Base-by-base conservation (phyloP, 2,329 filamentous ascomycete genomes). In the Fusarium sp. region DNA sequence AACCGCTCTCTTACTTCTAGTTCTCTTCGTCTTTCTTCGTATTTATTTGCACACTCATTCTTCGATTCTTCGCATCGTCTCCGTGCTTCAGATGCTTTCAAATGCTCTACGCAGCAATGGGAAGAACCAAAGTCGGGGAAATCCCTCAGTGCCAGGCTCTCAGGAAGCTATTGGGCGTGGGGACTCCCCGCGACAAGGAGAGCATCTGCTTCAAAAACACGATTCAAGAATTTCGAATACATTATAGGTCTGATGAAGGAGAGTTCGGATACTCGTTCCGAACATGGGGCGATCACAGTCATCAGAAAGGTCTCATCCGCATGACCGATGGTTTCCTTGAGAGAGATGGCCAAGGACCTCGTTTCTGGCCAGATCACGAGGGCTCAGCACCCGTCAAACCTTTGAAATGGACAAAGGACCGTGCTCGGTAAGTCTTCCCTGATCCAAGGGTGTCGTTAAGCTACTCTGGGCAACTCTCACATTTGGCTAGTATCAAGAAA, bases 291-390 rank as follows among this genome's bases (percentile, higher is more conserved):
- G 40, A 65, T 9, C 4, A 2, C 1, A 7, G 2, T 4, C 24
- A 52, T 6, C n/a, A 15, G 7, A 3, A 8, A 7, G n/a, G 28
- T 2, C 24, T 65, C 6, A 22, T 18, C 14, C 1, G 2, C 6
- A 39, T 63, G 62, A 38, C 52, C 9, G 22, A 58, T 2, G 3
- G 6, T 3, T 63, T 62, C 17, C 15, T 31, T 14, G 9, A 34
- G 1, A 4, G 7, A 1, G 40, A 43, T 7, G 18, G 17, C 0
- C 20, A 39, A 18, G 44, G 61, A 8, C 4, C 38, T 4, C 17
- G 17, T 7, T 58, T 36, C 3, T 65, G 62, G 62, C 46, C 62
- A 4, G 58, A 53, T 5, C 22, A 14, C 1, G 33, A 24, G 7
- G 4, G 20, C 15, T 24, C 44, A 15, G n/a, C 20, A 45, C 18